Evolutionary conservation across 129 eudicot genomes (phyloP), one percentile per base, ranked within the genome.

Genomic region (Centrapalus pauciflorus): DNA sequence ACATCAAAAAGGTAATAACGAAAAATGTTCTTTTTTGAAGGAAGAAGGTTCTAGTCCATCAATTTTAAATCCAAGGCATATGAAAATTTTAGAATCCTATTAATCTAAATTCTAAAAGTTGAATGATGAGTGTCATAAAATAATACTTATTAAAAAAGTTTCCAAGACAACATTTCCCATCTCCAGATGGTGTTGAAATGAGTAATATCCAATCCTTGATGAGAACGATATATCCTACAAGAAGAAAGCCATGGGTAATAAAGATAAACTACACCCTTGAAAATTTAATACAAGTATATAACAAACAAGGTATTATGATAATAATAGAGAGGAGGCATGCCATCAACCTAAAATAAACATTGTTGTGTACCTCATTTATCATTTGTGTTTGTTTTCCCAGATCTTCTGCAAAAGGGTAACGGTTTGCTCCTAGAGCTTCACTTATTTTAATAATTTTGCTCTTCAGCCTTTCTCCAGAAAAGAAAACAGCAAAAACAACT

Each of bases 381-480:
- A 79, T 80, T 48, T 87, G 89, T 32, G 79, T 63, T 74, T 90
- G 97, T 77, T 87, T 90, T 62, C 82, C 75, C 19, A 80, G 21
- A 24, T 90, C 97, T 70, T 90, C 97, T 24, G 67, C 55, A 43
- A 84, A 87, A 76, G 97, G 66, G 62, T 90, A 90, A 28, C 89
- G 92, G 55, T 90, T 87, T 66, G 89, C 92, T 55, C 95, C 97
- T 76, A 87, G 84, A 65, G 95, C 95, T 62, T 90, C 92, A 71
- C 92, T 84, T 68, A 90, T 90, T 74, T 84, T 90, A 21, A 87
- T 79, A 64, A 87, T 78, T 74, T 90, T 90, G 79, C 54, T 82
- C 68, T 87, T 90, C 40, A 86, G 85, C 60, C 78, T 82, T 63
- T 90, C 95, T 41, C 95, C 92, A 67, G 95, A 89, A 76, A 76